Base-by-base conservation (phyloP, 805 yeast genomes). In the Clavispora carvajalis region DNA sequence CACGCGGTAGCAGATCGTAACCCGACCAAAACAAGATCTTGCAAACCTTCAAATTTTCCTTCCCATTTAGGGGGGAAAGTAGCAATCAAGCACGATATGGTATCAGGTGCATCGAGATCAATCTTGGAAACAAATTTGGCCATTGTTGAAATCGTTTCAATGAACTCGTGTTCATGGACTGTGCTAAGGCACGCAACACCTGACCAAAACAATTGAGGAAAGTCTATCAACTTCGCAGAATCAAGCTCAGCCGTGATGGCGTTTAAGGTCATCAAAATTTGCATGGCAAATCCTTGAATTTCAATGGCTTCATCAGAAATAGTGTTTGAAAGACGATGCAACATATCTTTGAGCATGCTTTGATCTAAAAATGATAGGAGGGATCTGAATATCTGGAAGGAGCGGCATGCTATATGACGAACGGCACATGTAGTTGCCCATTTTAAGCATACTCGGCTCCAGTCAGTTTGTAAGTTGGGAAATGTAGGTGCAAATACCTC, bases 341-440 rank as follows among this genome's bases (percentile, higher is more conserved):
- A 69, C 96, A 93, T 87, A 62, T 90, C 98, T 40, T 87, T 79
- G 34, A 95, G 67, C 96, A 93, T 91, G 9, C 76, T 71, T 54
- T 83, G 90, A 55, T 93, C 97, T 45, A 91, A 65, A 51, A 82
- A 80, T 7, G 86, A 76, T n/a, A 89, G 65, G 41, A 93, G 61
- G 3, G 95, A 85, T 33, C 99, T 71, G 65, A 90, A 93, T 0
- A 90, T 74, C 58, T 93, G 99, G 62, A 95, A 91, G 0, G 98
- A 90, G 19, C 99, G 75, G 50, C 99, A 93, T 0, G 99, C 99
- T 50, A 93, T 77, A 58, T 95, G 99, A 54, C 97, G 74, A 2
- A 91, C 98, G 2, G 97, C 95, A 65, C 98, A 93, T 1, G 96
- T 82, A 0, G 99, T 93, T 0, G 99, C 97, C 99, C 99, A 93